Base-by-base conservation (phyloP, 495 filamentous ascomycete genomes). In the Lasiosphaeria hispida region DNA sequence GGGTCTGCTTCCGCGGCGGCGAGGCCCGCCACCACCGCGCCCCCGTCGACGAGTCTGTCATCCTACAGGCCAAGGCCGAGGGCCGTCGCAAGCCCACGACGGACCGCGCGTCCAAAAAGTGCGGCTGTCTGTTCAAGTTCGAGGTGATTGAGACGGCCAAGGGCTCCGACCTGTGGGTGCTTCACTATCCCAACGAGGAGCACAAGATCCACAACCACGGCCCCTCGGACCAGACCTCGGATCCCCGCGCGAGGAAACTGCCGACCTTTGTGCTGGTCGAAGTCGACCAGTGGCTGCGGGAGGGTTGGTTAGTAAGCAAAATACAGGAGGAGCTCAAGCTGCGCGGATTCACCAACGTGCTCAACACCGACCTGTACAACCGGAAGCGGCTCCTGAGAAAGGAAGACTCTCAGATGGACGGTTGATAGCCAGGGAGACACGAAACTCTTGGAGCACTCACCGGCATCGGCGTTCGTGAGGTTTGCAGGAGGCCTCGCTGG, bases 311-410 rank as follows among this genome's bases (percentile, higher is more conserved):
- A 60, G 67, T 73, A 15, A 68, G 63, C 51, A 66, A 66, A 58
- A 69, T 73, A n/a, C 69, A 71, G 59, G 66, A 73, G 45, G 68
- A 73, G 64, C 61, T 73, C 39, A 58, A 64, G 51, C 17, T 33
- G 15, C 48, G 67, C 50, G 69, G 69, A n/a, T 71, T 66, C 53
- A 53, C 53, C 49, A 71, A 73, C 47, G 70, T 73, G 58, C 37
- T 73, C 49, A 71, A 73, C 37, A 71, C 69, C 15, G 70, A 73
- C 42, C 41, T 73, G 53, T 69, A 71, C 36, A 73, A 73, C 51
- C 66, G 70, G 50, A 73, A 73, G 53, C 51, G 70, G 50, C 18
- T 68, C 53, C 48, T 73, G 39, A 64, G 66, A 63, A 68, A 71
- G 62, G 67, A 68, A 42, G 65, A 65, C 18, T 4, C 43, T 3